phyloP scores from a whole-genome alignment of 2,329 filamentous ascomycete species.

The Penicillium sp. region DNA sequence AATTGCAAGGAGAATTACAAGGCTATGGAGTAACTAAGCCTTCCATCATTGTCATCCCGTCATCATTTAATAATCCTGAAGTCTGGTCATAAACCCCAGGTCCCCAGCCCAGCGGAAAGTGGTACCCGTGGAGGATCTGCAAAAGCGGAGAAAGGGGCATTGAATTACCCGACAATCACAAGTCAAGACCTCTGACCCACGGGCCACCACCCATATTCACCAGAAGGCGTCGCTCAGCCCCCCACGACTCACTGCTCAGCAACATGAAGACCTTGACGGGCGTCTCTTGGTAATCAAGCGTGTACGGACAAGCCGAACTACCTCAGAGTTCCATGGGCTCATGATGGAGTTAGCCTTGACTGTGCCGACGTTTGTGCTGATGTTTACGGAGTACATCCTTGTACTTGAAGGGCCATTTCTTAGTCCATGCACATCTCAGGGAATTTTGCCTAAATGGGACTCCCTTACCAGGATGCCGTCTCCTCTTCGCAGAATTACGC shows the following conservation, averaged over 20 bases:
- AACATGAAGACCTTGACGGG: too few species aligned
- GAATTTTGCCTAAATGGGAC: constrained; percentile 15
- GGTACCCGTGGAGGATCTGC: constrained; percentile 11
- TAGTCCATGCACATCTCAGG: constrained; percentile 13
- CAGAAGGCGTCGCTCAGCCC: neutral
- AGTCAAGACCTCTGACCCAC: too few species aligned
- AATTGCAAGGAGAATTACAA: too few species aligned
- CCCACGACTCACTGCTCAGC: too few species aligned
- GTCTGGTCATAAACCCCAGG: too few species aligned
- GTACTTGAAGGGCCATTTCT: neutral
- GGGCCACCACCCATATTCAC: neutral
- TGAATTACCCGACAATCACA: constrained; percentile 22
- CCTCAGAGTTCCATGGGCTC: neutral
- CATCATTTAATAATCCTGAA: neutral
- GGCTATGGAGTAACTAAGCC: too few species aligned
- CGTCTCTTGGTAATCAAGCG: neutral
- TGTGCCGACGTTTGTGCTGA: constrained; percentile 13
- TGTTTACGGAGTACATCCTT: neutral
- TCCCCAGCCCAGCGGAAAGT: neutral
- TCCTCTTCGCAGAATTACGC: neutral
- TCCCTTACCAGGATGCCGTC: constrained; percentile 1
- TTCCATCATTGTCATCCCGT: too few species aligned
- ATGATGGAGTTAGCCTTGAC: neutral
- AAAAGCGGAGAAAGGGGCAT: constrained; percentile 7
- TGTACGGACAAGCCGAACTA: neutral